These are phyloP conservation scores for Globisporangium splendens DNA, from an alignment of 352 stramenopile species.

Conservation along the genomic window DNA sequence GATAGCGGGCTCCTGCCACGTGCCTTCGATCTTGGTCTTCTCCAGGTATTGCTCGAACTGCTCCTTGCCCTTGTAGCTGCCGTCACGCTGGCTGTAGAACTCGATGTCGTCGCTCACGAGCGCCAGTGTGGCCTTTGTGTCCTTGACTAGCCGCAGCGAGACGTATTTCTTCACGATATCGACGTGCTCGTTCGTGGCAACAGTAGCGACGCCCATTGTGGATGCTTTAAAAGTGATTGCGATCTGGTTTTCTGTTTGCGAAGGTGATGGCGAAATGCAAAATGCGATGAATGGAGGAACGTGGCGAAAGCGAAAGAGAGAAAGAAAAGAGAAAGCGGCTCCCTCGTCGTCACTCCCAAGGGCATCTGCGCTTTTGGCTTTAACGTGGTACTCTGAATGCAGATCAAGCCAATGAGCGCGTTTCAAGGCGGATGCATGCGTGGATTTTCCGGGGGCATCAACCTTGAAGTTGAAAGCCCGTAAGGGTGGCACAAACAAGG, in stretches of 20 bases:
- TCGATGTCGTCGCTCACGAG: slow-evolving; percentile 53
- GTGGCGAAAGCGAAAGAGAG: neutral
- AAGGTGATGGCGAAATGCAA: neutral
- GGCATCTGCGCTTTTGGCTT: neutral
- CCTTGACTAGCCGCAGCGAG: slow-evolving; percentile 33
- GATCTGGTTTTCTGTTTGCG: neutral
- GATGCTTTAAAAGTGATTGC: neutral
- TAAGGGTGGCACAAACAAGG: neutral
- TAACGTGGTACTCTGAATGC: neutral
- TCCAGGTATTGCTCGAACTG: slow-evolving; percentile 41
- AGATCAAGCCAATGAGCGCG: neutral
- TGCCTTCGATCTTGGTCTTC: slow-evolving; percentile 49
- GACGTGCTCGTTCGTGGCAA: slow-evolving; percentile 32
- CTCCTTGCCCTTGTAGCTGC: slow-evolving; percentile 40
- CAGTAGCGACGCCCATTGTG: slow-evolving; percentile 28
- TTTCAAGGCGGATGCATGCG: neutral
- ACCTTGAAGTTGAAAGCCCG: slow-evolving; percentile 3
- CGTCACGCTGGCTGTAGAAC: slow-evolving; percentile 49
- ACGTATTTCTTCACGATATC: slow-evolving; percentile 44
- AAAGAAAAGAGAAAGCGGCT: neutral
- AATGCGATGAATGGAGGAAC: neutral
- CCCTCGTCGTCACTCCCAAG: neutral
- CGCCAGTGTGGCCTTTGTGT: slow-evolving; percentile 34
- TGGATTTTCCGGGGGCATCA: neutral
- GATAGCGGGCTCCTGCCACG: slow-evolving; percentile 33